These are phyloP conservation scores for Mycena kentingensis DNA, from an alignment of 768 basidiomycete genomes.

Conservation along the genomic window DNA sequence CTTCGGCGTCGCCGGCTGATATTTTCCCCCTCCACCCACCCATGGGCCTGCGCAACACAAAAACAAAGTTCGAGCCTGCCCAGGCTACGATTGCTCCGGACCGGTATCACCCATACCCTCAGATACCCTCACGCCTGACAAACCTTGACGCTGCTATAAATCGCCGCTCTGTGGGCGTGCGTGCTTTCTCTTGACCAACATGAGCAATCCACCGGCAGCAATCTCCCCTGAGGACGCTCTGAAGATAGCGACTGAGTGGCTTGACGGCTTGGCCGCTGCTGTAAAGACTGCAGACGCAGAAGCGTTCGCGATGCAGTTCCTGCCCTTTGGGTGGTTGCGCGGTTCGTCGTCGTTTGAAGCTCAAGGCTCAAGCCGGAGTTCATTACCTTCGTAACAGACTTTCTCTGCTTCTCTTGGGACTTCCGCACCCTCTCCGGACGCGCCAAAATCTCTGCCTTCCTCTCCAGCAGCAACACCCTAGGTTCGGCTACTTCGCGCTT, in stretches of 20 bases:
- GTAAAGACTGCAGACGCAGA: background rate
- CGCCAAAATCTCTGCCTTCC: conserved; percentile 6
- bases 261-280: background rate
- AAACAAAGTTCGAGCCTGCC: too few species aligned
- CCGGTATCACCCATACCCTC: too few species aligned
- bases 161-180: too few species aligned
- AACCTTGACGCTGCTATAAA: too few species aligned
- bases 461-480: background rate
- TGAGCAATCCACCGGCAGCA: too few species aligned
- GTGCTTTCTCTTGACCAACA: too few species aligned
- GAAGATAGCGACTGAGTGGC: conserved; percentile 2
- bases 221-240: conserved; percentile 7
- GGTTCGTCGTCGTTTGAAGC: background rate
- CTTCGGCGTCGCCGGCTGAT: too few species aligned
- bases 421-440: conserved; percentile 6
- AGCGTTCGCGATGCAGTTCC: conserved; percentile 9
- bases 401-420: conserved; percentile 21
- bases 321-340: conserved; percentile 14
- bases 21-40: too few species aligned
- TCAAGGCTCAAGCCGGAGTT: background rate
- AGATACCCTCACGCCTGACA: too few species aligned
- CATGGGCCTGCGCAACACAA: too few species aligned
- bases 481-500: background rate
- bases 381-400: background rate
- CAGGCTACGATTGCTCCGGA: too few species aligned